Percentiles rank a stretch among this genome's conserved stretches.
phyloP scores from a whole-genome alignment of 176 grass and related monocot species.

The Luzula sylvatica region DNA sequence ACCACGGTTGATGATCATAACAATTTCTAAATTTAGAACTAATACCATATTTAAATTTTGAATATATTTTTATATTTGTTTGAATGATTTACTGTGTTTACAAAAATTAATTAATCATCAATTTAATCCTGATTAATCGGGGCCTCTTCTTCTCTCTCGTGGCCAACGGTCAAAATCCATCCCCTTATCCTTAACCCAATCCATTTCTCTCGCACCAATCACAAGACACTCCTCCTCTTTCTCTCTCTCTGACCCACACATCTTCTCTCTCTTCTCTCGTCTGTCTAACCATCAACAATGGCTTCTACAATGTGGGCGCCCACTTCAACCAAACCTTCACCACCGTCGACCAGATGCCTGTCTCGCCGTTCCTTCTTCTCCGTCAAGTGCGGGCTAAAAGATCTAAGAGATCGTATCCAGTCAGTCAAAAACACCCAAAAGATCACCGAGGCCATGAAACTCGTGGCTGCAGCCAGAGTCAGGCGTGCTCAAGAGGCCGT shows the following conservation, averaged over 20 bases:
- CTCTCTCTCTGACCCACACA: conserved; percentile 3
- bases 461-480: conserved; percentile 79
- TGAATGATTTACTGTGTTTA: too few species aligned
- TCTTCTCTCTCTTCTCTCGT: neutral
- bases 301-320: conserved; percentile 43
- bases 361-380: conserved; percentile 17
- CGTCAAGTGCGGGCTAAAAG: conserved; percentile 49
- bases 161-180: conserved; percentile 32
- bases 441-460: conserved; percentile 97
- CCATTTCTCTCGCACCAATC: conserved; percentile 26
- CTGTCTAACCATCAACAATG: conserved; percentile 19
- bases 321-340: conserved; percentile 14
- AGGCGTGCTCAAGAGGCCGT: conserved; percentile 81
- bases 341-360: conserved; percentile 11
- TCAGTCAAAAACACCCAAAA: conserved; percentile 82
- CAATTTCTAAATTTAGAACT: too few species aligned
- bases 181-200: conserved; percentile 63
- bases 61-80: too few species aligned
- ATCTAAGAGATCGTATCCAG: conserved; percentile 61
- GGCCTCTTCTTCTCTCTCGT: conserved; percentile 19
- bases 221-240: conserved; percentile 20
- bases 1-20: too few species aligned
- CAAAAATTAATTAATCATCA: too few species aligned
- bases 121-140: too few species aligned
- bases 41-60: too few species aligned